These are phyloP conservation scores for Thielaviopsis musarum DNA, from an alignment of 2,329 filamentous ascomycete species.

Conservation along the genomic window DNA sequence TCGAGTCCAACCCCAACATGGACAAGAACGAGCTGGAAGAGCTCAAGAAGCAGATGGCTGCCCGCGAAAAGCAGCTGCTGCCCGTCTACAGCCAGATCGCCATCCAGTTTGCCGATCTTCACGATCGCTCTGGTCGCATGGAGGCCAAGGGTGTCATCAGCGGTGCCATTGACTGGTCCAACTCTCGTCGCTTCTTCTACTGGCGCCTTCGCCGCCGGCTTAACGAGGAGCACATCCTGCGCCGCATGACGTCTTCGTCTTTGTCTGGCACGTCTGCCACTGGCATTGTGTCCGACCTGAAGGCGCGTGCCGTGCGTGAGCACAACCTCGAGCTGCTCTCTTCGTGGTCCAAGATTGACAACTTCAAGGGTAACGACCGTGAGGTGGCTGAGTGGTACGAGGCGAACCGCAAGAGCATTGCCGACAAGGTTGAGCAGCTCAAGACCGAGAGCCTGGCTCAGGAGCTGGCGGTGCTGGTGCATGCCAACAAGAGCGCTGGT, in stretches of 20 bases:
- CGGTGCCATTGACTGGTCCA: constrained; percentile 65
- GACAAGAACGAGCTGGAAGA: constrained; percentile 56
- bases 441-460: constrained; percentile 51
- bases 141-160: constrained; percentile 93
- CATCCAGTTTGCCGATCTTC: constrained; percentile 91
- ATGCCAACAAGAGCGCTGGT: constrained; percentile 42
- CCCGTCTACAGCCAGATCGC: constrained; percentile 91
- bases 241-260: constrained; percentile 50
- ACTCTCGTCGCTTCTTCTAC: constrained; percentile 96
- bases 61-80: constrained; percentile 73
- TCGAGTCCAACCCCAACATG: constrained; percentile 45
- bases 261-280: constrained; percentile 20
- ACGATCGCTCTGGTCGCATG: constrained; percentile 95
- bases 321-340: constrained; percentile 58
- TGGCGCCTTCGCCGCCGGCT: constrained; percentile 94
- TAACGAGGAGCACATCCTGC: constrained; percentile 94
- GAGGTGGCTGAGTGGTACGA: constrained; percentile 92
- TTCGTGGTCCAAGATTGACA: constrained; percentile 64
- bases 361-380: constrained; percentile 65
- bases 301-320: constrained; percentile 38
- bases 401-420: constrained; percentile 70
- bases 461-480: constrained; percentile 29
- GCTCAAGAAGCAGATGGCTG: constrained; percentile 70
- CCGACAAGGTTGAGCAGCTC: constrained; percentile 68
- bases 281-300: constrained; percentile 21